Evolutionary conservation across 192 early-diverging fungal species (phyloP).

Genomic region (Coemansia sp.): DNA sequence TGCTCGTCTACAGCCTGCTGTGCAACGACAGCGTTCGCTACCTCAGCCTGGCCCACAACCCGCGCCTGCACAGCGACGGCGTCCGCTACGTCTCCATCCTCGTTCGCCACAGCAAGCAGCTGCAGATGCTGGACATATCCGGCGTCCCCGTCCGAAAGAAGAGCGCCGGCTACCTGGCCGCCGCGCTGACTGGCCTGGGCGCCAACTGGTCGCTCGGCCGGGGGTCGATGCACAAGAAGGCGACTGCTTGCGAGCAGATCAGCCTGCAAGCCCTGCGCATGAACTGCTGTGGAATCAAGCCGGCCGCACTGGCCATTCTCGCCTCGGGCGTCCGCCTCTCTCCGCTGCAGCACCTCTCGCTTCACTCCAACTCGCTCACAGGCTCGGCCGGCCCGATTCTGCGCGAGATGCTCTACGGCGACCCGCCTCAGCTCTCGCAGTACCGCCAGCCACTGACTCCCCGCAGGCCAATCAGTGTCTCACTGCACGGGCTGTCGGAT

Average conservation of each 20-base stretch:
- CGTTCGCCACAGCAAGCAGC: conserved; percentile 70
- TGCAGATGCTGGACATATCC: conserved; percentile 73
- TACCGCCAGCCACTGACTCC: conserved; percentile 11
- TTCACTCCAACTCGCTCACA: conserved; percentile 46
- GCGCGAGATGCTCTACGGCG: conserved; percentile 56
- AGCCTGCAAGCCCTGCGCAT: conserved; percentile 54
- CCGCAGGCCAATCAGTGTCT: conserved; percentile 46
- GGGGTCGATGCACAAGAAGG: conserved; percentile 50
- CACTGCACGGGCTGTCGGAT: conserved; percentile 51
- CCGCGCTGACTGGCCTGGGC: conserved; percentile 61
- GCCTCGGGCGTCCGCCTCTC: conserved; percentile 53
- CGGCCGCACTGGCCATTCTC: conserved; percentile 55
- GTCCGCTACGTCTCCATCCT: conserved; percentile 75
- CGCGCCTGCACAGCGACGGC: conserved; percentile 69
- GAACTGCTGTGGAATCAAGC: conserved; percentile 58
- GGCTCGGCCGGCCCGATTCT: conserved; percentile 48
- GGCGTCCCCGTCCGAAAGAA: conserved; percentile 72
- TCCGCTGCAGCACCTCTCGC: conserved; percentile 52
- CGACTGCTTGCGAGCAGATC: conserved; percentile 36
- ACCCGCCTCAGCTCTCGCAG: conserved; percentile 45
- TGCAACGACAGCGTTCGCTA: conserved; percentile 66
- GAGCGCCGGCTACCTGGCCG: conserved; percentile 65
- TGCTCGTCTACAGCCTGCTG: conserved; percentile 73
- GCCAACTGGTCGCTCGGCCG: conserved; percentile 49
- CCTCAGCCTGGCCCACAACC: conserved; percentile 72